Evolutionary conservation across 139 green algal species (phyloP), one percentile per base, ranked within the genome.

Genomic region (Tetraselmis chui): DNA sequence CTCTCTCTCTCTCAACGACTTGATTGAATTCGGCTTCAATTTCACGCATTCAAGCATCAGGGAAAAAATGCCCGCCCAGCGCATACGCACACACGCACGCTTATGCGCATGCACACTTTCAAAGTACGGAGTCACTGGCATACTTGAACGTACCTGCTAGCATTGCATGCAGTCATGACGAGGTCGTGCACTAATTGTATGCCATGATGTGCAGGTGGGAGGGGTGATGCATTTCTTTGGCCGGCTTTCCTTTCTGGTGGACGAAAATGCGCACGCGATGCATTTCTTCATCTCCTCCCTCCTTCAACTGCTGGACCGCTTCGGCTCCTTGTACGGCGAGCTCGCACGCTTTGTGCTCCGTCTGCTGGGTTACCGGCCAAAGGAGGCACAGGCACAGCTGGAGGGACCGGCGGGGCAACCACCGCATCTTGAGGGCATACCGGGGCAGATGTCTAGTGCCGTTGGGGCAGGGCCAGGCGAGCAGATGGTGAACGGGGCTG

Each of bases 221-320:
- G 90, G 89, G 26, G 86, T 98, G 1, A 94, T 99, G 88, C 86
- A 91, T 77, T 96, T 98, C 59, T 98, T 99, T 83, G 97, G 97
- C 0, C 91, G 95, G 1, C 88, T 99, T 23, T 97, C 95, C 2
- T 98, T 98, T 83, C 86, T 99, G 26, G 96, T 99, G 32, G 96
- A 99, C 85, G 95, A 99, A 82, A 99, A 99, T 84, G 93, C 96
- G 30, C 94, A 98, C 80, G 97, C 97, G 1, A 87, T 99, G 25
- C 96, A 99, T 88, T 99, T 99, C 86, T 99, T 99, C 88, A 95
- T 99, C 30, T 93, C 88, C 0, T 95, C 95, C 0, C 83, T 99
- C 79, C 89, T 99, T 78, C 92, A 98, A 90, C 91, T 99, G 31
- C 85, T 98, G 31, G 97, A 99, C 85, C 90, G 89, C 82, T 88